Base-by-base conservation (phyloP, 2,329 filamentous ascomycete genomes). In the Aspergillus fructus region DNA sequence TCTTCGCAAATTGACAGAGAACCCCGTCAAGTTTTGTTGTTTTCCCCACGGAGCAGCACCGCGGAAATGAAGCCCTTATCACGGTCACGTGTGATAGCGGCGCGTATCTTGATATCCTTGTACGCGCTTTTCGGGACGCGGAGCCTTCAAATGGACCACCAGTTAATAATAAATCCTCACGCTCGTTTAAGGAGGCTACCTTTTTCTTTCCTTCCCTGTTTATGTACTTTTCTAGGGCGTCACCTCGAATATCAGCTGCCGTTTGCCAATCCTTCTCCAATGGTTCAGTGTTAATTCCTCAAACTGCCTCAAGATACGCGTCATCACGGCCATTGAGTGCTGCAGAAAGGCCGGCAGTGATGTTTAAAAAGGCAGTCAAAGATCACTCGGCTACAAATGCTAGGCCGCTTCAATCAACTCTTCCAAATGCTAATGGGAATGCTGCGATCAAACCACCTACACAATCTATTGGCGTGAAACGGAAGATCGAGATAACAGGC, bases 351-450 rank as follows among this genome's bases (percentile, higher is more conserved):
- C 40, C 39, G n/a, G 53, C 48, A 42, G 58, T 59, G 6, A 77
- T 77, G 75, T 77, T 77, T 52, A 71, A 71, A 42, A 76, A 74
- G 59, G 75, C 74, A n/a, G 67, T 76, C 7, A 69, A 72, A 51
- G 71, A 74, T 37, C 72, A 76, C 63, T 65, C 73, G 6, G 70
- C 64, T 24, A 65, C 65, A 39, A 63, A 64, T 8, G 53, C 67
- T 12, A 74, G 71, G 42, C 66, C 72, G 12, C 66, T 76, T n/a
- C 67, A 73, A 45, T 64, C 74, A 3, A 72, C 64, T 37, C 56
- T 68, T 5, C 56, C 67, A 5, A 66, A 64, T 33, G 59, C 64
- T 34, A 73, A 74, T 61, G 58, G 63, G 13, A 49, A 43, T 34
- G 54, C 62, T 5, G 58, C 65, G 12, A 57, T 66, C 5, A 66